phyloP scores from a whole-genome alignment of 306 rosid species.

The Quercus suber region DNA sequence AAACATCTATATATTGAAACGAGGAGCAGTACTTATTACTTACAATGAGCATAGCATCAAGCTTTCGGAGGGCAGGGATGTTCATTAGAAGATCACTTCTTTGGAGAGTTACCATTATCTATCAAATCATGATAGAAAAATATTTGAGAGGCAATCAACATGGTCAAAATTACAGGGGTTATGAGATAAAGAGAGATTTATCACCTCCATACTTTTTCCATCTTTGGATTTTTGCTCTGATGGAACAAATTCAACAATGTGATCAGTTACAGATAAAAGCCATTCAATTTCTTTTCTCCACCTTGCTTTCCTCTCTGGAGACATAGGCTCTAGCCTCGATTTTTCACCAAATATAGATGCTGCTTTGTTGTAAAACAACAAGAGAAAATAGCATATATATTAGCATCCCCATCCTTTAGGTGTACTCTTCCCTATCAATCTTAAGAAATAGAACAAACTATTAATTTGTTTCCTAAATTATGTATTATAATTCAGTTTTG shows the following conservation, averaged over 20 bases:
- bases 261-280: slow-evolving; percentile 87
- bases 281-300: slow-evolving; percentile 91
- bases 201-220: slow-evolving; percentile 84
- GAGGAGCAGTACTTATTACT: slow-evolving; percentile 20
- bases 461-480: no score
- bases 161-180: not conserved
- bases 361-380: slow-evolving; percentile 29
- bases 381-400: not conserved
- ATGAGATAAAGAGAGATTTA: not conserved
- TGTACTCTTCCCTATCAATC: not conserved
- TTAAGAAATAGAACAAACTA: no score
- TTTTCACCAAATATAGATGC: slow-evolving; percentile 92
- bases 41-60: slow-evolving; percentile 88
- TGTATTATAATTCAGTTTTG: no score
- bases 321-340: slow-evolving; percentile 67
- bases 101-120: slow-evolving; percentile 95
- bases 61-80: slow-evolving; percentile 80
- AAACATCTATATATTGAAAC: not conserved
- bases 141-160: not conserved
- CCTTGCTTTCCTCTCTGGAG: slow-evolving; percentile 58
- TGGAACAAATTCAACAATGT: slow-evolving; percentile 86
- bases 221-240: slow-evolving; percentile 59
- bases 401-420: not conserved
- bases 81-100: slow-evolving; percentile 78
- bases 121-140: not conserved